Base-by-base conservation (phyloP, 106 monocot genomes). In the Dendrobium catenatum region DNA sequence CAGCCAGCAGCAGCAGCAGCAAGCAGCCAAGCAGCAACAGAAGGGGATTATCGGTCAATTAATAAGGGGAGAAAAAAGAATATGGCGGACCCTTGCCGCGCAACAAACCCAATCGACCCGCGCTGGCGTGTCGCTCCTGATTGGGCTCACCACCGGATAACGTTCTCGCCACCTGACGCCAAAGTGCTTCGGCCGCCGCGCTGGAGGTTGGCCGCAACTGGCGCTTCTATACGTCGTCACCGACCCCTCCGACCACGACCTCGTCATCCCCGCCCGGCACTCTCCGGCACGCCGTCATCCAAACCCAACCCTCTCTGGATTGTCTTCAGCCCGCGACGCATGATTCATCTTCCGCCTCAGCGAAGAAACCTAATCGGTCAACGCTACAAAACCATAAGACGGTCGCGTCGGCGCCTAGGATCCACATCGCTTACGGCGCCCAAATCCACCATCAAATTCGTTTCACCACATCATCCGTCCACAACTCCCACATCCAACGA, bases 311-410 rank as follows among this genome's bases (percentile, higher is more conserved):
- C 15, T n/a, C 85, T 83, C 1, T 83, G 83, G 83, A 83, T 83
- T 70, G 17, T 70, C 27, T 83, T 83, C 76, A n/a, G 37, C 27
- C 80, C 61, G 77, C 20, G 86, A 91, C 86, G 89, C 89, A 88
- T n/a, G n/a, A n/a, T n/a, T n/a, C n/a, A 56, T 87, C 81, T 89
- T 91, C 73, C 80, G 29, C 9, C 86, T 89, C 42, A 82, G 42
- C 27, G 58, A 91, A 46, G 91, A 91, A 73, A n/a, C n/a, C 88
- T 91, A 4, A 74, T 91, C 68, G 64, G 89, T 26, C 61, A 82
- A 37, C 83, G 91, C 85, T 49, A 77, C 83, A 91, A 88, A 77
- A 91, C 91, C 72, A 79, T 91, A n/a, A 51, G 91, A 91, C 73
- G 91, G 78, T 19, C 77, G 83, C 76, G 91, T 88, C 33, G 82